Evolutionary conservation across 345 rosid species (phyloP).

Genomic region (Populus deltoides): DNA sequence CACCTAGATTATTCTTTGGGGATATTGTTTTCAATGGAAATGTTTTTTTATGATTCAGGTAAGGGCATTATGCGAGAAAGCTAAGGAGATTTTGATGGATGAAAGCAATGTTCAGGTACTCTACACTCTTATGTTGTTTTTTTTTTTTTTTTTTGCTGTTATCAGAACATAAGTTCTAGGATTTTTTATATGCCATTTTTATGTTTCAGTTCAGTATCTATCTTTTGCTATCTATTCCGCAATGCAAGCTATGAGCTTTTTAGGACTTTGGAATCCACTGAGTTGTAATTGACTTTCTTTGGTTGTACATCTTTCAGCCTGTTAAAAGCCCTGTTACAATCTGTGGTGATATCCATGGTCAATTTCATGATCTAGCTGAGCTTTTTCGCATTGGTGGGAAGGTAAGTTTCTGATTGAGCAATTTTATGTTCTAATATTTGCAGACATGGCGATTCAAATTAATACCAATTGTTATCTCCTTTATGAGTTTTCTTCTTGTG

Average conservation of each 20-base stretch:
- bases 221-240: not conserved
- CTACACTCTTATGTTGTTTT: not conserved
- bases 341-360: conserved; percentile 96
- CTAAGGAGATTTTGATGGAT: conserved; percentile 92
- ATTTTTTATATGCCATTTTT: not conserved
- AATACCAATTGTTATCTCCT: not conserved
- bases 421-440: not conserved
- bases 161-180: too few relatives aligned
- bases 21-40: not conserved
- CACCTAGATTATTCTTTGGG: not conserved
- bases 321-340: conserved; percentile 95
- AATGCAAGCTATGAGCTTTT: not conserved
- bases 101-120: conserved; percentile 98
- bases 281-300: not conserved
- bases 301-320: conserved; percentile 44
- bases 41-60: conserved; percentile 41
- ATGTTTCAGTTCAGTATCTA: not conserved
- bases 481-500: not conserved
- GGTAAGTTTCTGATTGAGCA: conserved; percentile 42
- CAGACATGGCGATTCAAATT: not conserved
- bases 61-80: conserved; percentile 88
- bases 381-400: conserved; percentile 94
- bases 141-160: not conserved
- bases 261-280: not conserved
- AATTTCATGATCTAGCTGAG: conserved; percentile 98